A percentile compares a stretch with the other conserved stretches of the same genome.
phyloP scores from a whole-genome alignment of 345 rosid genomes.

The Pistacia vera region DNA sequence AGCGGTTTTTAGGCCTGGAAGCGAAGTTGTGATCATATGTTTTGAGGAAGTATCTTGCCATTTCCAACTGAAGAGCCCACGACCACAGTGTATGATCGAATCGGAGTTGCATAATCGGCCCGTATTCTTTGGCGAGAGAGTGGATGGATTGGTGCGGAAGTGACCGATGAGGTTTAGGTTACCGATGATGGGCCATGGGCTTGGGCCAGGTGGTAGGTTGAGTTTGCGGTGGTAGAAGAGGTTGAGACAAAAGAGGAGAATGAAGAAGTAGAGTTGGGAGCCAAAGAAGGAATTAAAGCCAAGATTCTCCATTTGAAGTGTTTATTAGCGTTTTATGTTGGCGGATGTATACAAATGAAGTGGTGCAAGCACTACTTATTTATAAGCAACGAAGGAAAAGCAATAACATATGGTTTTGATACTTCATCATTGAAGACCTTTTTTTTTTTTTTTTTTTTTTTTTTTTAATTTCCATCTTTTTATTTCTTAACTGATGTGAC shows the following conservation, averaged over 20 bases:
- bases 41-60: slow-evolving; percentile 54
- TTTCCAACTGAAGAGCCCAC: slow-evolving; percentile 57
- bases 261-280: neutral
- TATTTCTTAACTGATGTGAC: too few relatives aligned
- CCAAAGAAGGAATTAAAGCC: neutral
- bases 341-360: too few relatives aligned
- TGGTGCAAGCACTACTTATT: too few relatives aligned
- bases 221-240: slow-evolving; percentile 19
- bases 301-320: too few relatives aligned
- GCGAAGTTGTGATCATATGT: slow-evolving; percentile 51
- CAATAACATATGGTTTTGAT: too few relatives aligned
- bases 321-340: too few relatives aligned
- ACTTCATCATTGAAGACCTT: too few relatives aligned
- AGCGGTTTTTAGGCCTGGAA: slow-evolving; percentile 42
- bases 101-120: slow-evolving; percentile 54
- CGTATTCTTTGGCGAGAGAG: slow-evolving; percentile 58
- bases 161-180: slow-evolving; percentile 21
- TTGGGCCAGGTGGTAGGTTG: slow-evolving; percentile 35
- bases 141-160: slow-evolving; percentile 70
- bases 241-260: neutral
- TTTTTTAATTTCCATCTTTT: too few relatives aligned
- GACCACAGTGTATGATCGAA: slow-evolving; percentile 51
- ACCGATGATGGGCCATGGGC: slow-evolving; percentile 10
- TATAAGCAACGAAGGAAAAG: too few relatives aligned
- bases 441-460: too few relatives aligned